These are phyloP conservation scores for Picea sitchensis DNA, from an alignment of 75 land plant genomes.

Conservation along the genomic window DNA sequence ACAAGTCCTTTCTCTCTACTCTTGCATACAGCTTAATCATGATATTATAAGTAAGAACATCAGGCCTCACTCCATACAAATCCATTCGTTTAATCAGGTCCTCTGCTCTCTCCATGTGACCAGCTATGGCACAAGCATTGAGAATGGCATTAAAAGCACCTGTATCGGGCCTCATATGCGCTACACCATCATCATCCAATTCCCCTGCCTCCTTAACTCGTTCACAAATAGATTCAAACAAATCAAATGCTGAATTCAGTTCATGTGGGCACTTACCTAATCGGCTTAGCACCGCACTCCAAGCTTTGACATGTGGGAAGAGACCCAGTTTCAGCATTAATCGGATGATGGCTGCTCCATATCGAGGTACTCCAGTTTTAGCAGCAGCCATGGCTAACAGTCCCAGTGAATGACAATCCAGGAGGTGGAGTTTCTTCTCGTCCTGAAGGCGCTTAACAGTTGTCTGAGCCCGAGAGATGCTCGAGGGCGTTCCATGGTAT, in stretches of 20 bases:
- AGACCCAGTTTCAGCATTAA: slow-evolving; percentile 65
- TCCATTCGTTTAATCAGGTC: slow-evolving; percentile 50
- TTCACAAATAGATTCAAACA: slow-evolving; percentile 34
- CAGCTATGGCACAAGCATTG: slow-evolving; percentile 84
- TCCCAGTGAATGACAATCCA: slow-evolving; percentile 82
- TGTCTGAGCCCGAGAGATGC: slow-evolving; percentile 64
- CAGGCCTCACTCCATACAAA: slow-evolving; percentile 51
- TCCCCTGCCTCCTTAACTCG: slow-evolving; percentile 13
- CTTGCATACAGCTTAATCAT: slow-evolving; percentile 88
- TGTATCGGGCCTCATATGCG: slow-evolving; percentile 61
- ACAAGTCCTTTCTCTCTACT: slow-evolving; percentile 42
- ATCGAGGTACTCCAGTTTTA: slow-evolving; percentile 51
- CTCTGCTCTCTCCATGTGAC: slow-evolving; percentile 41
- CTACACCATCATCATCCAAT: background rate
- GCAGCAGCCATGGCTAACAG: slow-evolving; percentile 81
- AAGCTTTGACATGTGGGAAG: slow-evolving; percentile 90
- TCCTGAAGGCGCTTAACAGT: slow-evolving; percentile 55
- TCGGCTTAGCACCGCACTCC: slow-evolving; percentile 86
- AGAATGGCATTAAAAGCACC: slow-evolving; percentile 88
- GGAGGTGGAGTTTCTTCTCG: slow-evolving; percentile 36
- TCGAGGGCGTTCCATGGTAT: slow-evolving; percentile 45
- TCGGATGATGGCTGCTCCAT: slow-evolving; percentile 51
- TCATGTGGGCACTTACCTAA: slow-evolving; percentile 55
- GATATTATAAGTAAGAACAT: slow-evolving; percentile 81
- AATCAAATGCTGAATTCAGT: slow-evolving; percentile 20